Conservation (phyloP, 2,329 filamentous ascomycete genomes). For the Metarhizium rileyi region DNA sequence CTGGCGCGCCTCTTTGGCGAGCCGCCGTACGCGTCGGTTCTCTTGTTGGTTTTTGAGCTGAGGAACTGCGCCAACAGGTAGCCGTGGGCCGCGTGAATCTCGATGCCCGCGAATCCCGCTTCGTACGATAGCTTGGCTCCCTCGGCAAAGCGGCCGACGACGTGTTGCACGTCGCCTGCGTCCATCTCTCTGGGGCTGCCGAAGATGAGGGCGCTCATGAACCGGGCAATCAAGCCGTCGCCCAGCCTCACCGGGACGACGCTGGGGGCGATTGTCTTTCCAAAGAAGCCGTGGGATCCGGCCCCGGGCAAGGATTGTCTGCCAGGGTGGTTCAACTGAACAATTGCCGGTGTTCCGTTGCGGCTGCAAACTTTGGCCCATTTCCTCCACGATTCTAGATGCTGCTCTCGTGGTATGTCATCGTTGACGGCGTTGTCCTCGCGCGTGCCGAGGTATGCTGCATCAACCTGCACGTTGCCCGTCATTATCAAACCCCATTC, state of each 20-base stretch:
- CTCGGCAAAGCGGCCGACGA: constrained; percentile 41
- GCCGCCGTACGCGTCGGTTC: constrained; percentile 48
- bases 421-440: constrained; percentile 25
- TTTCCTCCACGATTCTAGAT: constrained; percentile 26
- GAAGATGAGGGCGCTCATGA: constrained; percentile 28
- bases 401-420: constrained; percentile 15
- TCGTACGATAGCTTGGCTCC: constrained; percentile 37
- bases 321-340: constrained; percentile 39
- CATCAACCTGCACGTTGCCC: constrained; percentile 36
- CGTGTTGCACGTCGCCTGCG: constrained; percentile 39
- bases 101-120: constrained; percentile 35
- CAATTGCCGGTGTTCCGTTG: constrained; percentile 27
- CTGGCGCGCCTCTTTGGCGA: constrained; percentile 35
- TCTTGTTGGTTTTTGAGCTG: constrained; percentile 36
- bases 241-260: constrained; percentile 34
- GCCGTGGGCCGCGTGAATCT: constrained; percentile 44
- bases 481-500: constrained; percentile 45
- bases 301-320: constrained; percentile 31
- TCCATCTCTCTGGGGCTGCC: constrained; percentile 50
- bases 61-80: constrained; percentile 50
- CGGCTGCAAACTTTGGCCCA: constrained; percentile 24
- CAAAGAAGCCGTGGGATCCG: constrained; percentile 24
- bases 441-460: constrained; percentile 24
- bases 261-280: constrained; percentile 33
- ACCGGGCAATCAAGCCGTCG: constrained; percentile 21